These are phyloP conservation scores for Amaranthus hypochondriacus DNA, from an alignment of 148 eudicot genomes.

Conservation along the genomic window DNA sequence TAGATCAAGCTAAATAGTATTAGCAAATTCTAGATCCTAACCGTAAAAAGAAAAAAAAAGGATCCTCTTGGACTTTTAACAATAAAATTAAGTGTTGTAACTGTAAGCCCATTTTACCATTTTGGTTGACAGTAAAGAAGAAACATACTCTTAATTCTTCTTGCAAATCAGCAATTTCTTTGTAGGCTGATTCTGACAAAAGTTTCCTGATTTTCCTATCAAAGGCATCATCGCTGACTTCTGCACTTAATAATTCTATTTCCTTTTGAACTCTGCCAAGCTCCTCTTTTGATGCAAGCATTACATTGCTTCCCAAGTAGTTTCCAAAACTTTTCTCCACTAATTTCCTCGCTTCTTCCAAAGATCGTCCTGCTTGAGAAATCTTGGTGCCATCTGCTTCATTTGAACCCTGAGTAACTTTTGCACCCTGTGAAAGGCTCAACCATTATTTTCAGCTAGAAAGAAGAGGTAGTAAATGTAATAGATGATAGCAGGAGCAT, in stretches of 20 bases:
- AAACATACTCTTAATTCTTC: slow-evolving; percentile 70
- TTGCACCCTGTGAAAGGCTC: slow-evolving; percentile 62
- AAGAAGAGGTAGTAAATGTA: slow-evolving; percentile 6
- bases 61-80: not conserved
- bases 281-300: slow-evolving; percentile 95
- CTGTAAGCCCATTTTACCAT: no score
- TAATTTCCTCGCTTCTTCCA: slow-evolving; percentile 95
- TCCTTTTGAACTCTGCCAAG: slow-evolving; percentile 71
- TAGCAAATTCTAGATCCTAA: not conserved
- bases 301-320: slow-evolving; percentile 96
- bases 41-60: not conserved
- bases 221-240: slow-evolving; percentile 84
- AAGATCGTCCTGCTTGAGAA: slow-evolving; percentile 61
- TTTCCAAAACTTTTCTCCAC: slow-evolving; percentile 98
- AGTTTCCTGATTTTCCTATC: slow-evolving; percentile 64
- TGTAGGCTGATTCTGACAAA: slow-evolving; percentile 63
- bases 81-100: not conserved
- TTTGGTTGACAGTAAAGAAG: not conserved
- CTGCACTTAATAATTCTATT: slow-evolving; percentile 55
- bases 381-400: slow-evolving; percentile 50
- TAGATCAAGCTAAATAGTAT: not conserved
- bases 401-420: slow-evolving; percentile 56
- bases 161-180: slow-evolving; percentile 78
- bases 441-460: slow-evolving; percentile 12
- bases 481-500: slow-evolving; percentile 21